phyloP scores from a whole-genome alignment of 1,139 yeast species.

The Geotrichum candidum region DNA sequence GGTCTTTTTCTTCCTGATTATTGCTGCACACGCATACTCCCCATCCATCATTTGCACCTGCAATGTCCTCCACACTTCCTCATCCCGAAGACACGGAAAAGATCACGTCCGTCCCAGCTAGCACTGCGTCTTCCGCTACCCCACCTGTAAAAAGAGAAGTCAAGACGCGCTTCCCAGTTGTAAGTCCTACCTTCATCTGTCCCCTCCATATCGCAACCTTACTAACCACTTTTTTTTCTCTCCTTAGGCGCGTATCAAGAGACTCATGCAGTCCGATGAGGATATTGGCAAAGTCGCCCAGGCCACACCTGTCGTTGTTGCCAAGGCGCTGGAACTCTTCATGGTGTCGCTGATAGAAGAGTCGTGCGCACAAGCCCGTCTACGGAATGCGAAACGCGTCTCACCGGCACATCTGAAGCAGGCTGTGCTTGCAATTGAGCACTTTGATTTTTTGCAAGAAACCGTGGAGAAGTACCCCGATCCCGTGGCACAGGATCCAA shows the following conservation, averaged over 20 bases:
- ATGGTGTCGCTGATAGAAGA: slow-evolving; percentile 86
- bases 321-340: slow-evolving; percentile 87
- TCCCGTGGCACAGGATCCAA: slow-evolving; percentile 26
- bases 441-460: slow-evolving; percentile 84
- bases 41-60: neutral
- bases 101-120: neutral
- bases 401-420: slow-evolving; percentile 76
- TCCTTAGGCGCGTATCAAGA: slow-evolving; percentile 71
- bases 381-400: slow-evolving; percentile 72
- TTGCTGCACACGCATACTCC: neutral
- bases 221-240: neutral
- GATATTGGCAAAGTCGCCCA: slow-evolving; percentile 98
- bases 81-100: neutral
- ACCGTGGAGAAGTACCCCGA: slow-evolving; percentile 55
- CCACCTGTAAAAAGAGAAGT: slow-evolving; percentile 38
- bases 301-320: slow-evolving; percentile 95
- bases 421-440: slow-evolving; percentile 81
- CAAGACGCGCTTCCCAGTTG: slow-evolving; percentile 91
- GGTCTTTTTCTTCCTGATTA: neutral
- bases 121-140: neutral
- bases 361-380: slow-evolving; percentile 70
- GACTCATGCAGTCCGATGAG: slow-evolving; percentile 95
- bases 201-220: neutral
- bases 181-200: slow-evolving; percentile 20
- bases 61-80: slow-evolving; percentile 15